Evolutionary conservation across 2,329 filamentous ascomycete species (phyloP), one percentile per base, ranked within the genome.

Genomic region (Colletotrichum liaoningense): DNA sequence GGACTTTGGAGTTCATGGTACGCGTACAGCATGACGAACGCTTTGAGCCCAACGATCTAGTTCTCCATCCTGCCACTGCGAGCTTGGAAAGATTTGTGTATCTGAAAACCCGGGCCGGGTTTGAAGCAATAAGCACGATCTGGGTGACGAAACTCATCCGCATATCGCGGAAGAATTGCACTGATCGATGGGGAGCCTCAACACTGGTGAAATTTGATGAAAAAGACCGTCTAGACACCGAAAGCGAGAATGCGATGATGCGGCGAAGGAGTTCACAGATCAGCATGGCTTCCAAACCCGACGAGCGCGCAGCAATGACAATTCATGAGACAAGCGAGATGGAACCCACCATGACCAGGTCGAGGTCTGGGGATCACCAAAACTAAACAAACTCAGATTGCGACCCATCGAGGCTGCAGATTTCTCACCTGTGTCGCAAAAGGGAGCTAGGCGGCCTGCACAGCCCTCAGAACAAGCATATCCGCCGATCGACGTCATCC

Each of bases 391-490:
- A 56, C 46, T 49, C 59, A 59, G 66, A 60, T 42, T 65, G 22
- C 22, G 59, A 52, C 46, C 62, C 67, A 58, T 56, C 55, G n/a
- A 66, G 12, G 26, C 28, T 52, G 55, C 46, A 62, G 4, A 66
- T 14, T 70, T 52, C 38, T 73, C 67, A 73, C 67, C 42, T 70
- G 56, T 70, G 71, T 71, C 33, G 58, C 71, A 62, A 57, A 71
- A 62, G 35, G 60, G 38, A 63, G 69, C 66, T 46, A 49, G 24
- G 58, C 28, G 28, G 60, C 26, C 42, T 56, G 66, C 66, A 73
- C 66, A 64, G 70, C 66, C 70, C 46, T 65, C 67, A 62, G 55
- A 64, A 49, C 60, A 56, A 66, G 67, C 70, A 71, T 62, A 42
- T 30, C 26, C 59, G 46, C 52, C 19, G 56, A 58, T 71, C 71